Percentiles rank a stretch among this genome's conserved stretches.
phyloP scores from a whole-genome alignment of 2,329 filamentous ascomycete species.

The Trichoderma aggressivum region DNA sequence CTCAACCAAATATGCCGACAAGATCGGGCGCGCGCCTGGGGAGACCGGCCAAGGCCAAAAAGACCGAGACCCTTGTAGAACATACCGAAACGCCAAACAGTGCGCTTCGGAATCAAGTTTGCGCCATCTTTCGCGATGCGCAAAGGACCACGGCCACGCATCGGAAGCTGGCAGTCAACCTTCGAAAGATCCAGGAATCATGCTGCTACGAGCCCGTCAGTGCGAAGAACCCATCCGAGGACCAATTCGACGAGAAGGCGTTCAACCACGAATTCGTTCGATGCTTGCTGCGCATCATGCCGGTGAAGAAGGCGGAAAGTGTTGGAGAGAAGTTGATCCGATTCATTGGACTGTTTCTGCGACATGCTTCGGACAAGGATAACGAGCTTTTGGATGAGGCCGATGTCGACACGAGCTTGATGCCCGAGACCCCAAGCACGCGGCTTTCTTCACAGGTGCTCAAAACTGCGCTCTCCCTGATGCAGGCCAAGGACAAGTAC shows the following conservation, averaged over 20 bases:
- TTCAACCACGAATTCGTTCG: constrained; percentile 85
- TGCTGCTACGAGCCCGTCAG: constrained; percentile 65
- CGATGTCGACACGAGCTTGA: constrained; percentile 64
- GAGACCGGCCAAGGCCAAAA: constrained; percentile 43
- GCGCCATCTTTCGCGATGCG: constrained; percentile 71
- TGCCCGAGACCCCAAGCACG: constrained; percentile 80
- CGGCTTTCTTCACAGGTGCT: constrained; percentile 74
- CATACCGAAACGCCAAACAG: constrained; percentile 70
- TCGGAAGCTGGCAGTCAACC: constrained; percentile 78
- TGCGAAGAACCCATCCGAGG: constrained; percentile 49
- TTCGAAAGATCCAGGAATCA: constrained; percentile 86
- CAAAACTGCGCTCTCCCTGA: constrained; percentile 68
- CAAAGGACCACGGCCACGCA: constrained; percentile 89
- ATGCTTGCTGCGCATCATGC: constrained; percentile 77
- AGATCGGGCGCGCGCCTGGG: constrained; percentile 46
- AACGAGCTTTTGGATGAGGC: constrained; percentile 63
- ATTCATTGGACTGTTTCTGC: constrained; percentile 84
- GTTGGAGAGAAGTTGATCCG: constrained; percentile 82
- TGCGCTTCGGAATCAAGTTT: constrained; percentile 69
- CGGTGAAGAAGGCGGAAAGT: constrained; percentile 85
- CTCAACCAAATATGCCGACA: constrained; percentile 44
- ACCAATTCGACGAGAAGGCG: constrained; percentile 76
- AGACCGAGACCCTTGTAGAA: constrained; percentile 61
- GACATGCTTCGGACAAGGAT: constrained; percentile 67
- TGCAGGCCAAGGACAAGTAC: constrained; percentile 85